These are phyloP conservation scores for Suillus lakei DNA, from an alignment of 768 basidiomycete genomes.

Conservation along the genomic window DNA sequence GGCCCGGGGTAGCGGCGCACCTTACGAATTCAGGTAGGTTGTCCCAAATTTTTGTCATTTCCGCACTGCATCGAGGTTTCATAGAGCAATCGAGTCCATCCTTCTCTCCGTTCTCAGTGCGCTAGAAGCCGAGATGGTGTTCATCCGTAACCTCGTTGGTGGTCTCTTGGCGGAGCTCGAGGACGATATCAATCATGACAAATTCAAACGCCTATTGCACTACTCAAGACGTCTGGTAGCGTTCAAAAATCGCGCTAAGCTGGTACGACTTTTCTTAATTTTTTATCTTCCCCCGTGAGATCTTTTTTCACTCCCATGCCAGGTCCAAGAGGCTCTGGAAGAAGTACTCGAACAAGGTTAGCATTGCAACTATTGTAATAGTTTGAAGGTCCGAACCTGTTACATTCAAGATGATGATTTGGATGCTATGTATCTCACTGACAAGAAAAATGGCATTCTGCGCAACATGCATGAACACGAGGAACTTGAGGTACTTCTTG, in stretches of 20 bases:
- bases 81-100: conserved; percentile 92
- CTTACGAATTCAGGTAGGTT: conserved; percentile 86
- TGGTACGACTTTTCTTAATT: conserved; percentile 49
- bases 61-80: conserved; percentile 19
- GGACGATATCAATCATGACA: conserved; percentile 94
- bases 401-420: conserved; percentile 81
- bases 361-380: conserved; percentile 11
- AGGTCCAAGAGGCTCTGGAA: conserved; percentile 90
- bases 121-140: conserved; percentile 95
- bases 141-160: conserved; percentile 88
- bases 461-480: conserved; percentile 83
- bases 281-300: not conserved
- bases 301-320: conserved; percentile 17
- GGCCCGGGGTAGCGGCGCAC: conserved; percentile 65
- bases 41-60: conserved; percentile 21
- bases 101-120: conserved; percentile 91
- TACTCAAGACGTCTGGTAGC: conserved; percentile 87
- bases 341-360: conserved; percentile 90
- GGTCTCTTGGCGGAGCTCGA: conserved; percentile 92
- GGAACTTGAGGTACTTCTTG: conserved; percentile 91
- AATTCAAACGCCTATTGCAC: conserved; percentile 89
- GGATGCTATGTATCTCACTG: conserved; percentile 93
- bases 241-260: conserved; percentile 89
- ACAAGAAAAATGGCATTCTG: conserved; percentile 68
- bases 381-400: conserved; percentile 3